Conservation (phyloP, 768 basidiomycete species). For the Podaxis rugospora region DNA sequence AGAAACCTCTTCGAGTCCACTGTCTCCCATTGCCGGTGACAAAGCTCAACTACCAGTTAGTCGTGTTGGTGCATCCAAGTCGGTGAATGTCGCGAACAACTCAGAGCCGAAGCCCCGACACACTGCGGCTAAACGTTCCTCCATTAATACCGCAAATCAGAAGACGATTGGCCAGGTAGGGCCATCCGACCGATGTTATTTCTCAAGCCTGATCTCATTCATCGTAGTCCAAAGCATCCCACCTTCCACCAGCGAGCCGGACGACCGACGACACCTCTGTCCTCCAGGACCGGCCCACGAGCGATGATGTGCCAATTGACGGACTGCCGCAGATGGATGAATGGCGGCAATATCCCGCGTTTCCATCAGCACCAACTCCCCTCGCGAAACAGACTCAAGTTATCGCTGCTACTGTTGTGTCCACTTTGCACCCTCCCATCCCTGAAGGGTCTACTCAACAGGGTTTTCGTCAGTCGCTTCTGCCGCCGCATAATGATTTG, state of each 20-base stretch:
- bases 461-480: constrained; percentile 74
- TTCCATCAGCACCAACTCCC: constrained; percentile 72
- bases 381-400: constrained; percentile 32
- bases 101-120: not conserved
- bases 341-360: constrained; percentile 70
- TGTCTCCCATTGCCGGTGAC: not conserved
- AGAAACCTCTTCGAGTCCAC: constrained; percentile 19
- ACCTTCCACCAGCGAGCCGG: constrained; percentile 31
- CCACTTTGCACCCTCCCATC: constrained; percentile 29
- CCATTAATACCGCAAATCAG: not conserved
- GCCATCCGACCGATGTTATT: not conserved
- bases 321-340: constrained; percentile 38
- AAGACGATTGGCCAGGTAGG: not conserved
- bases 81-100: not conserved
- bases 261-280: constrained; percentile 27
- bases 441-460: constrained; percentile 38
- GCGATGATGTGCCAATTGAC: constrained; percentile 12
- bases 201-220: not conserved
- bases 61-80: not conserved
- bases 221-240: not conserved
- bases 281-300: constrained; percentile 8
- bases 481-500: constrained; percentile 53
- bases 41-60: not conserved
- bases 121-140: not conserved
- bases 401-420: constrained; percentile 20